Conservation (phyloP, 2,329 filamentous ascomycete species). For the Neurospora sp. region DNA sequence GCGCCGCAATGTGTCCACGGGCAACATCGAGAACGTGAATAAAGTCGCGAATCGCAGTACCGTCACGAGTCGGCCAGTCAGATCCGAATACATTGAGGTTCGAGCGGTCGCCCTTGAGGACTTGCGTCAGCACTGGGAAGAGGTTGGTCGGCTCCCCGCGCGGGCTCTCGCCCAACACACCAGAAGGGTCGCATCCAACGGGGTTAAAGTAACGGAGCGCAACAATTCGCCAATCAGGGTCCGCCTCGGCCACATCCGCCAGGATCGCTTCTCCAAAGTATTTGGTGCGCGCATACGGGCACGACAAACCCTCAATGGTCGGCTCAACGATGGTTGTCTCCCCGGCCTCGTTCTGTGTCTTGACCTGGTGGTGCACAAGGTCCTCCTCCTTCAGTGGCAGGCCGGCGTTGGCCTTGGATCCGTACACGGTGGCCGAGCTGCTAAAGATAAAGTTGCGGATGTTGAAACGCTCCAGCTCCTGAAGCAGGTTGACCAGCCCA, state of each 20-base stretch:
- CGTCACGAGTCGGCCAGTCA: constrained; percentile 56
- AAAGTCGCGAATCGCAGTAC: constrained; percentile 57
- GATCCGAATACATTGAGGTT: constrained; percentile 52
- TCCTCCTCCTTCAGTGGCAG: constrained; percentile 45
- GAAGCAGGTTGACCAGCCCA: constrained; percentile 50
- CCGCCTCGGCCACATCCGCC: constrained; percentile 48
- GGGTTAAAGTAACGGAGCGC: constrained; percentile 60
- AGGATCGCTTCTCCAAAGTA: constrained; percentile 60
- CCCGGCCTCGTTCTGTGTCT: constrained; percentile 33
- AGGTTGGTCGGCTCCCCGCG: constrained; percentile 52
- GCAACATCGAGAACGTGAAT: constrained; percentile 59
- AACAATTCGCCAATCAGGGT: constrained; percentile 52
- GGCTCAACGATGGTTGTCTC: constrained; percentile 21
- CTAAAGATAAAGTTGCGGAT: constrained; percentile 60
- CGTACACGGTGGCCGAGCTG: constrained; percentile 58
- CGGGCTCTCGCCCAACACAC: constrained; percentile 54
- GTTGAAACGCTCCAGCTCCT: constrained; percentile 44
- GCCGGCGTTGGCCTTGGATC: constrained; percentile 40
- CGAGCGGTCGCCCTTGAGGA: constrained; percentile 43
- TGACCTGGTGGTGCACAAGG: constrained; percentile 38
- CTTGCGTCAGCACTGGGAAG: constrained; percentile 52
- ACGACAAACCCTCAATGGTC: constrained; percentile 44
- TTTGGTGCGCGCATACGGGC: constrained; percentile 56
- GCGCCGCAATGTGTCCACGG: constrained; percentile 51
- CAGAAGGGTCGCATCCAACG: constrained; percentile 54